Percentiles rank a stretch among this genome's conserved stretches.
Evolutionary conservation across 352 stramenopile species (phyloP).

Genomic region (Plasmopara halstedii): DNA sequence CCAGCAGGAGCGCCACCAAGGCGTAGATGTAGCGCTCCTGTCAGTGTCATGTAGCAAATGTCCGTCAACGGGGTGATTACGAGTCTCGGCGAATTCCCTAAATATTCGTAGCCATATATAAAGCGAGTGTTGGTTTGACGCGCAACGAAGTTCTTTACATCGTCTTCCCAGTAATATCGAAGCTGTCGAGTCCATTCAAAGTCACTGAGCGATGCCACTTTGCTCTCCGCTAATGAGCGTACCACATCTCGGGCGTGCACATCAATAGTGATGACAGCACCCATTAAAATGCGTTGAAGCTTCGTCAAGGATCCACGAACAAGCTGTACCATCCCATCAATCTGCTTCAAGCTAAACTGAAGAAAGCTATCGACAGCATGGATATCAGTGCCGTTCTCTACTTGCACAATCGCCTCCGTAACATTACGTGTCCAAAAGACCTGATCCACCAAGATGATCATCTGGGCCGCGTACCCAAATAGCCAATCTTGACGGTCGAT

Average conservation of each 20-base stretch:
- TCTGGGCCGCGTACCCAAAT: conserved; percentile 81
- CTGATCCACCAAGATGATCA: conserved; percentile 88
- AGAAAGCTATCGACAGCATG: conserved; percentile 78
- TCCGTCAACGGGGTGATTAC: conserved; percentile 82
- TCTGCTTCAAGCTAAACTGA: conserved; percentile 86
- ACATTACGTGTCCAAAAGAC: conserved; percentile 89
- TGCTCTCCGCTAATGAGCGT: conserved; percentile 68
- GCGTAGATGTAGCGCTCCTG: conserved; percentile 88
- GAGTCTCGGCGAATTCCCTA: conserved; percentile 73
- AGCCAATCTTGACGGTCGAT: conserved; percentile 88
- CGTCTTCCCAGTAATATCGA: conserved; percentile 84
- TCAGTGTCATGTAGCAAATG: conserved; percentile 93
- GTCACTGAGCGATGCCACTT: conserved; percentile 71
- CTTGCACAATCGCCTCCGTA: conserved; percentile 64
- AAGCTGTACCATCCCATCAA: conserved; percentile 89
- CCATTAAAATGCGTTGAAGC: conserved; percentile 86
- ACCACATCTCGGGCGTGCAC: conserved; percentile 89
- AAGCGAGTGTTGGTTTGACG: conserved; percentile 79
- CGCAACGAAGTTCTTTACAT: conserved; percentile 81
- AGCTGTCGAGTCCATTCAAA: conserved; percentile 91
- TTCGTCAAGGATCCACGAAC: conserved; percentile 80
- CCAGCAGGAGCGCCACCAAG: conserved; percentile 89
- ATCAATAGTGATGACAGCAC: conserved; percentile 88
- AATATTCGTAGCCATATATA: conserved; percentile 82
- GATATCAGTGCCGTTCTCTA: conserved; percentile 57